phyloP scores from a whole-genome alignment of 2,329 filamentous ascomycete genomes.

The Lecanicillium sp. region DNA sequence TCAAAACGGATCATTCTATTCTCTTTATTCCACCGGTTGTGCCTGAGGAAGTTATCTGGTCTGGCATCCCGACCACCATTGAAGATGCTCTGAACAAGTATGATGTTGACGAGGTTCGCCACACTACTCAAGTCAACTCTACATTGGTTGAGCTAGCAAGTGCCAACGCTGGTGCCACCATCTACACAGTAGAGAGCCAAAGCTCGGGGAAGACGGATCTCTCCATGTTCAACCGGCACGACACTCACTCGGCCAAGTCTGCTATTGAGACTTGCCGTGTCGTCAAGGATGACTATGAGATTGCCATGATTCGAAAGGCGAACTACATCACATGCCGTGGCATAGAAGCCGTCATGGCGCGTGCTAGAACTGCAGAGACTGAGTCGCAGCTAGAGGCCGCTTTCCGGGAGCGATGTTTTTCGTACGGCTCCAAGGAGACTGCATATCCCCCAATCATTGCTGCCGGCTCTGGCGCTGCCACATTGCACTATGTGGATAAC shows the following conservation, averaged over 20 bases:
- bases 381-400: constrained; percentile 76
- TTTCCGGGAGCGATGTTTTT: constrained; percentile 69
- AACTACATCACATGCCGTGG: constrained; percentile 63
- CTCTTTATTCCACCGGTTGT: constrained; percentile 87
- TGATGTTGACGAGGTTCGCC: constrained; percentile 71
- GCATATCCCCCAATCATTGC: constrained; percentile 87
- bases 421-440: constrained; percentile 69
- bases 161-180: constrained; percentile 30
- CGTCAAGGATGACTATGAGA: constrained; percentile 66
- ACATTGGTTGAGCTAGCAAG: constrained; percentile 48
- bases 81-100: constrained; percentile 69
- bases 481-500: constrained; percentile 81
- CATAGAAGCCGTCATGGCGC: constrained; percentile 53
- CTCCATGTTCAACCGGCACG: constrained; percentile 58
- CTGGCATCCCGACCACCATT: constrained; percentile 69
- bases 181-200: constrained; percentile 73
- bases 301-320: constrained; percentile 63
- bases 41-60: constrained; percentile 84
- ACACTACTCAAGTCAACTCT: constrained; percentile 65
- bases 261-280: constrained; percentile 63
- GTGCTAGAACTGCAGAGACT: constrained; percentile 56
- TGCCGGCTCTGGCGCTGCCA: constrained; percentile 69
- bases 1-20: constrained; percentile 61
- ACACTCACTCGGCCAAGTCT: constrained; percentile 45
- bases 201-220: constrained; percentile 66